phyloP scores from a whole-genome alignment of 305 asterid genomes.

The Solanum aculeatissimum region DNA sequence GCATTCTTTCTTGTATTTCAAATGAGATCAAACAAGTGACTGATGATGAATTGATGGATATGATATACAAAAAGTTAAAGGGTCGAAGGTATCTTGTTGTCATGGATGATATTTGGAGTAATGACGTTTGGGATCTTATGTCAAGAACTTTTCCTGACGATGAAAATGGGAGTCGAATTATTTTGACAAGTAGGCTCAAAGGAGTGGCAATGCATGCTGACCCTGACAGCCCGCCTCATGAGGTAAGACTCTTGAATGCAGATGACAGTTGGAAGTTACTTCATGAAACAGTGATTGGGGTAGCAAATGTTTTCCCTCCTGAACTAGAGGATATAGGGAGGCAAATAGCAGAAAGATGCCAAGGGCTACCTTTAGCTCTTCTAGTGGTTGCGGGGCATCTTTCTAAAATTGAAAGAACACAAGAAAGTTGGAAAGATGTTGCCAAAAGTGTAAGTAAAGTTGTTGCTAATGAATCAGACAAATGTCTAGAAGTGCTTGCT shows the following conservation, averaged over 20 bases:
- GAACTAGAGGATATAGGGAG: background rate
- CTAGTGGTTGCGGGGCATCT: conserved; percentile 12
- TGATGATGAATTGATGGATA: background rate
- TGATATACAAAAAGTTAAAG: background rate
- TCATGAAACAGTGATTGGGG: background rate
- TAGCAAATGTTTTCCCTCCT: background rate
- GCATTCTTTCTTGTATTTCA: background rate
- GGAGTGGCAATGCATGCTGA: background rate
- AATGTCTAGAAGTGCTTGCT: background rate
- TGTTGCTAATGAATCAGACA: background rate
- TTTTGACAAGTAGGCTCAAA: background rate
- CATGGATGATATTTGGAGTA: conserved; percentile 6
- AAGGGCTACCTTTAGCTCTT: conserved; percentile 21
- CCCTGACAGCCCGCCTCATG: background rate
- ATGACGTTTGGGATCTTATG: background rate
- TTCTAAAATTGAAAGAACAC: background rate
- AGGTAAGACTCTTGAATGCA: background rate
- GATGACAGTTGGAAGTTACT: conserved; percentile 11
- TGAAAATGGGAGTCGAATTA: background rate
- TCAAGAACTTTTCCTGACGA: background rate
- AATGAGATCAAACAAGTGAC: background rate
- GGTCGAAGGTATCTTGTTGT: background rate
- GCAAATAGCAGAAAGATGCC: conserved; percentile 1
- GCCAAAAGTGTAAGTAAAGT: background rate
- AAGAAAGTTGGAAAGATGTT: conserved; percentile 10